Conservation (phyloP, 768 basidiomycete species). For the Cystofilobasidium ferigula region DNA sequence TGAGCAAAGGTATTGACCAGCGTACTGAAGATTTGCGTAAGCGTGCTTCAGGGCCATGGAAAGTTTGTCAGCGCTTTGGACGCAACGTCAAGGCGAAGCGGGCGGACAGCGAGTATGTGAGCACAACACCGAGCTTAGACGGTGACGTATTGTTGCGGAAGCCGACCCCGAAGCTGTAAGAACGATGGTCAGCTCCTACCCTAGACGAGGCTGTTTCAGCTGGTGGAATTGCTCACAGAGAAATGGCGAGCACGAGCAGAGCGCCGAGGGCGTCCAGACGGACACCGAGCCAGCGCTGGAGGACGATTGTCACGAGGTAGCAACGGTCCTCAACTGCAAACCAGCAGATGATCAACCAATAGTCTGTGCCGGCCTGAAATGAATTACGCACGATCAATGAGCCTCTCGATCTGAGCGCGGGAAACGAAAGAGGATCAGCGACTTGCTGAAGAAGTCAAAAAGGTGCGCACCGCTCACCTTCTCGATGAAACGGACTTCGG, state of each 20-base stretch:
- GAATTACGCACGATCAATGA: too few species aligned
- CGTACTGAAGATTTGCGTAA: conserved; percentile 18
- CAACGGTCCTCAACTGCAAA: conserved; percentile 61
- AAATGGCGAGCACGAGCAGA: conserved; percentile 53
- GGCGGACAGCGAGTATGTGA: conserved; percentile 47
- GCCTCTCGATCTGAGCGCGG: too few species aligned
- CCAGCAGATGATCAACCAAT: too few species aligned
- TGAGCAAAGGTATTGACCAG: conserved; percentile 18
- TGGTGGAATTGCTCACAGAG: too few species aligned
- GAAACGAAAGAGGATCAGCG: too few species aligned
- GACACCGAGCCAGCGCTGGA: conserved; percentile 61
- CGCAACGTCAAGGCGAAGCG: too few species aligned
- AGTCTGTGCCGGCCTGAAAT: neutral
- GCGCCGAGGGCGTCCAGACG: conserved; percentile 79
- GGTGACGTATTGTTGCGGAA: conserved; percentile 66
- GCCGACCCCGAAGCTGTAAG: conserved; percentile 55
- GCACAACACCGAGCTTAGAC: conserved; percentile 62
- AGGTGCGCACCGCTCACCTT: conserved; percentile 64
- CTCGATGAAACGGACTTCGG: conserved; percentile 57
- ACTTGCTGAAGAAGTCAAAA: too few species aligned
- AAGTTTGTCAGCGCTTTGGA: neutral
- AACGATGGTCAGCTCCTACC: too few species aligned
- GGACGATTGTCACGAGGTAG: conserved; percentile 25
- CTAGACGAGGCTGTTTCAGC: too few species aligned
- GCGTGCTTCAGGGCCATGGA: neutral